Evolutionary conservation across 169 alveolate species (phyloP).

Genomic region (Cyclospora cayetanensis): DNA sequence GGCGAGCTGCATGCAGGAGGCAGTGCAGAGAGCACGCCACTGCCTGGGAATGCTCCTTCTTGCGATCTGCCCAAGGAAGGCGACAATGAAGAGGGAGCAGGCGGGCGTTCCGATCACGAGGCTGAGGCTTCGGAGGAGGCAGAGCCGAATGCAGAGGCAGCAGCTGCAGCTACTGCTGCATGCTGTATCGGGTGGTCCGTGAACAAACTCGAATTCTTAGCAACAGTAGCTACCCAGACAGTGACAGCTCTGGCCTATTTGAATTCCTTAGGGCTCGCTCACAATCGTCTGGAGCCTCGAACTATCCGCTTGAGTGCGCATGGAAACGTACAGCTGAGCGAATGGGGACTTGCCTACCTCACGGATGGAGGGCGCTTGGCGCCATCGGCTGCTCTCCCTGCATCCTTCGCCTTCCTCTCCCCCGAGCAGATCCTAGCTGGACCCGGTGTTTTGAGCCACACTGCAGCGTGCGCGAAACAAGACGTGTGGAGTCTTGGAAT

Average conservation of each 20-base stretch:
- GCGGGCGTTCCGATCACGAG: neutral
- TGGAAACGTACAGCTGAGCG: constrained; percentile 60
- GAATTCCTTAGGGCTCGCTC: constrained; percentile 41
- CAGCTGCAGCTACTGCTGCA: neutral
- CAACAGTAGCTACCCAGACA: constrained; percentile 6
- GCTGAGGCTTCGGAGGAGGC: neutral
- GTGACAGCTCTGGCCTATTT: constrained; percentile 47
- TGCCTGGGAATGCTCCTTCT: neutral
- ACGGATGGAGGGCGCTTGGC: constrained; percentile 18
- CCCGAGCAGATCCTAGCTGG: constrained; percentile 60
- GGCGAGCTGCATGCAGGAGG: neutral
- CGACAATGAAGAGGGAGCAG: neutral
- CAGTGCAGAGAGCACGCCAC: neutral
- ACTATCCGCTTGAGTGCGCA: constrained; percentile 36
- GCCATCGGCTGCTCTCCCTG: constrained; percentile 1
- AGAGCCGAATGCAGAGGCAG: neutral
- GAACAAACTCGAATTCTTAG: constrained; percentile 1
- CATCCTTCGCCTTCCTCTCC: constrained; percentile 38
- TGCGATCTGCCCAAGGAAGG: neutral
- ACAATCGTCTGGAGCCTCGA: constrained; percentile 33
- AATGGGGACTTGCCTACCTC: constrained; percentile 63
- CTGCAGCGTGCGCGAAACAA: neutral
- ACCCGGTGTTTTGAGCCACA: neutral
- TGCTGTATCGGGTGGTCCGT: neutral
- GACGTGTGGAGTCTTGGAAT: constrained; percentile 42